Conservation (phyloP, 345 rosid species). For the Lumnitzera racemosa region DNA sequence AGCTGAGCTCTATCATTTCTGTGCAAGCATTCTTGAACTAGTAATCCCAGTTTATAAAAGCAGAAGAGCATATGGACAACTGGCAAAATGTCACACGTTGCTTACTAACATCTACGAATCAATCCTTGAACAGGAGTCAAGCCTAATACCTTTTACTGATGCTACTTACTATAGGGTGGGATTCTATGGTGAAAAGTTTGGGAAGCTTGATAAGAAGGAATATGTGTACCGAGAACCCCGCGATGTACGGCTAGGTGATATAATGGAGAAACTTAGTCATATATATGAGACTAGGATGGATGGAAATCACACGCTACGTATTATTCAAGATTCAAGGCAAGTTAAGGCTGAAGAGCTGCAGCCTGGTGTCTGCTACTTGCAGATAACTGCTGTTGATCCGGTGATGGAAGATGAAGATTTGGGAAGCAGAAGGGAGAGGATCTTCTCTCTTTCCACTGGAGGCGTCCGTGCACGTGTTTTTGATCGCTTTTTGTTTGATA, state of each 20-base stretch:
- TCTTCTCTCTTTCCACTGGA: slow-evolving; percentile 91
- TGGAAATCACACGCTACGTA: slow-evolving; percentile 73
- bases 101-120: slow-evolving; percentile 83
- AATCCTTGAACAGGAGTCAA: slow-evolving; percentile 94
- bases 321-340: slow-evolving; percentile 92
- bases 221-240: slow-evolving; percentile 93
- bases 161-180: slow-evolving; percentile 99
- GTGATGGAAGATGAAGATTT: slow-evolving; percentile 99
- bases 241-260: slow-evolving; percentile 94
- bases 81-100: slow-evolving; percentile 90
- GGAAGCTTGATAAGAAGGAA: slow-evolving; percentile 81
- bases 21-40: slow-evolving; percentile 94
- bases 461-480: slow-evolving; percentile 90
- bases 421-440: slow-evolving; percentile 95
- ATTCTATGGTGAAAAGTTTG: slow-evolving; percentile 89
- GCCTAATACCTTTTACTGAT: slow-evolving; percentile 90
- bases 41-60: slow-evolving; percentile 97
- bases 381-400: slow-evolving; percentile 94
- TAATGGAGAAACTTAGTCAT: slow-evolving; percentile 98
- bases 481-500: slow-evolving; percentile 94
- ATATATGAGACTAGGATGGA: slow-evolving; percentile 94
- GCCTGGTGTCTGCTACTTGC: slow-evolving; percentile 90
- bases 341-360: slow-evolving; percentile 96
- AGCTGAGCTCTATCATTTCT: slow-evolving; percentile 96
- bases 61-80: slow-evolving; percentile 91